A percentile compares a stretch with the other conserved stretches of the same genome.
Evolutionary conservation across 2,329 filamentous ascomycete genomes (phyloP).

Genomic region (Lachnellula occidentalis): DNA sequence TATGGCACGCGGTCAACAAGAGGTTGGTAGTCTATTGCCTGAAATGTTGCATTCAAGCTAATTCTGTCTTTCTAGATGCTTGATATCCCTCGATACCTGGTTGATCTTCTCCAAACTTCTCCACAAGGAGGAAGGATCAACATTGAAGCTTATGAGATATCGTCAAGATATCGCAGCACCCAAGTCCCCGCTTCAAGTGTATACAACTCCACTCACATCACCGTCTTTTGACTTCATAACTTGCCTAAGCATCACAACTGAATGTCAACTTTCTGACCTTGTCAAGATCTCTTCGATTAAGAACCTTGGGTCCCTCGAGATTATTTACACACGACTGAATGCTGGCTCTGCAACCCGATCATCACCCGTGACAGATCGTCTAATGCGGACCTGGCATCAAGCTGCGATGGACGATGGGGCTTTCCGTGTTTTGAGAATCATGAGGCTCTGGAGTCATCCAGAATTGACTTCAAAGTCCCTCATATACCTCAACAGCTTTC

Average conservation of each 20-base stretch:
- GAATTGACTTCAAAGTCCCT: slow-evolving; percentile 28
- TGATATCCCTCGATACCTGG: slow-evolving; percentile 26
- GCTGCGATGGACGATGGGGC: slow-evolving; percentile 21
- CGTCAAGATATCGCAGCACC: slow-evolving; percentile 21
- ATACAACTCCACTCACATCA: slow-evolving; percentile 26
- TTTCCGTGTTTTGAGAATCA: slow-evolving; percentile 29
- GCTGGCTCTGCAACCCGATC: neutral
- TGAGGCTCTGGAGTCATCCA: slow-evolving; percentile 28
- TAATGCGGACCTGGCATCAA: slow-evolving; percentile 30
- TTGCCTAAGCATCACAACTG: slow-evolving; percentile 27
- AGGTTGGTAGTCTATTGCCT: slow-evolving; percentile 17
- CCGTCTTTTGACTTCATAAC: slow-evolving; percentile 29
- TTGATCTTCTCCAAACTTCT: slow-evolving; percentile 26
- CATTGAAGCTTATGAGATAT: slow-evolving; percentile 22
- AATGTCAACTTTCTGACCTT: slow-evolving; percentile 22
- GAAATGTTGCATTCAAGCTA: neutral
- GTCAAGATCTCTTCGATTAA: slow-evolving; percentile 27
- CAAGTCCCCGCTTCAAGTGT: slow-evolving; percentile 19
- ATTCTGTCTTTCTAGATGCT: slow-evolving; percentile 15
- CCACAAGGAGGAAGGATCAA: slow-evolving; percentile 8
- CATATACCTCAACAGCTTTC: slow-evolving; percentile 27
- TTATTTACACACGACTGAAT: slow-evolving; percentile 15
- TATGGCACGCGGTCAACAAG: slow-evolving; percentile 22
- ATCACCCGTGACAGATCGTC: slow-evolving; percentile 21
- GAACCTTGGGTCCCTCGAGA: slow-evolving; percentile 30